Conservation (phyloP, 805 yeast species). For the Barnettozyma populi region DNA sequence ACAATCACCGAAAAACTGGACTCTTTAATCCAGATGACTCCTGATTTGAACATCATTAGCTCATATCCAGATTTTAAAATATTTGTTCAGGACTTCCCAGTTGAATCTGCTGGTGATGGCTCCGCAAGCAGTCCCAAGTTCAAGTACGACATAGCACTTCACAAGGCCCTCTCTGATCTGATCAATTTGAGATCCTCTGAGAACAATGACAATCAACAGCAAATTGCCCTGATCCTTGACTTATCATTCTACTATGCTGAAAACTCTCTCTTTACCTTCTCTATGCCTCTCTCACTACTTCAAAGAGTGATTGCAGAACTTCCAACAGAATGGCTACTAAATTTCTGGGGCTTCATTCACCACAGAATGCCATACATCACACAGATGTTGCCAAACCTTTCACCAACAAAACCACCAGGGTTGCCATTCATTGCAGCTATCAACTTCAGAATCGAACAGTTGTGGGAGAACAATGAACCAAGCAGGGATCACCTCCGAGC, state of each 20-base stretch:
- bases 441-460: conserved; percentile 13
- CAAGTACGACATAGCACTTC: conserved; percentile 9
- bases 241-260: conserved; percentile 12
- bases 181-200: conserved; percentile 11
- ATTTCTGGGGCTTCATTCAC: conserved; percentile 21
- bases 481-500: conserved; percentile 15
- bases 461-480: conserved; percentile 14
- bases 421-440: conserved; percentile 10
- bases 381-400: neutral
- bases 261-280: conserved; percentile 4
- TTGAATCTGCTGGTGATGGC: neutral
- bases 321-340: conserved; percentile 13
- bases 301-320: conserved; percentile 7
- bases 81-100: neutral
- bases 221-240: conserved; percentile 18
- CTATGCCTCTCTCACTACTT: conserved; percentile 14
- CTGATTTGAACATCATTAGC: conserved; percentile 1
- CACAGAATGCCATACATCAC: conserved; percentile 7
- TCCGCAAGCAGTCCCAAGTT: neutral
- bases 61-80: neutral
- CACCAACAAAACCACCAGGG: conserved; percentile 14
- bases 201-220: conserved; percentile 11
- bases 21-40: neutral
- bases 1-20: neutral
- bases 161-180: conserved; percentile 8